Conservation (phyloP, 83 land plant genomes). For the Picea abies region DNA sequence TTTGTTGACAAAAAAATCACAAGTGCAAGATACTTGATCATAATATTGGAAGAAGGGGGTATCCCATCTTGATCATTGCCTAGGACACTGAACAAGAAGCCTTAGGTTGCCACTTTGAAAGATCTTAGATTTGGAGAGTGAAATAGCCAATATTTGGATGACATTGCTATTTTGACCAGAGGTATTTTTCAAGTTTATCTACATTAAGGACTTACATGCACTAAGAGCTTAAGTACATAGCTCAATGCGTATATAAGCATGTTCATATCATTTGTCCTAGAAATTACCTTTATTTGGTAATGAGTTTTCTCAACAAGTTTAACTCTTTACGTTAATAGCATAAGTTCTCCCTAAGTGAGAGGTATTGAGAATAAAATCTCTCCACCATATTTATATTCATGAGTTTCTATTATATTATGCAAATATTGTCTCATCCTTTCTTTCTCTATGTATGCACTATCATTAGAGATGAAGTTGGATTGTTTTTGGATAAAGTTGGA, state of each 20-base stretch:
- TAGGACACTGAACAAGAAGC: constrained; percentile 98
- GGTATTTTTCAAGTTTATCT: constrained; percentile 34
- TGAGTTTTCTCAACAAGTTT: too few relatives aligned
- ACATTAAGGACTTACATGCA: not conserved
- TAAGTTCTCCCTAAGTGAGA: too few relatives aligned
- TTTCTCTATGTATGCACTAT: constrained; percentile 68
- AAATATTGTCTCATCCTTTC: not conserved
- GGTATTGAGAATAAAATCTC: too few relatives aligned
- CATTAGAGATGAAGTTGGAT: constrained; percentile 85
- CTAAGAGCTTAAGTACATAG: not conserved
- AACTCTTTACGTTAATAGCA: too few relatives aligned
- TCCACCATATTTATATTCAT: not conserved
- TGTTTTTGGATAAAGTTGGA: constrained; percentile 80
- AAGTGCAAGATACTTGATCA: constrained; percentile 74
- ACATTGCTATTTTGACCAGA: constrained; percentile 90
- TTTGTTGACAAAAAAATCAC: too few relatives aligned
- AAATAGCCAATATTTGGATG: constrained; percentile 93
- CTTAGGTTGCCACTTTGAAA: constrained; percentile 89
- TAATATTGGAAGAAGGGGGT: constrained; percentile 81
- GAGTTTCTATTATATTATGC: not conserved
- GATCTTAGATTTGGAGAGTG: constrained; percentile 98
- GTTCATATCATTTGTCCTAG: too few relatives aligned
- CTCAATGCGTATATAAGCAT: too few relatives aligned
- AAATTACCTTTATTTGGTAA: too few relatives aligned
- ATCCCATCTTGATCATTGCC: constrained; percentile 84